Evolutionary conservation across 768 basidiomycete genomes (phyloP), one percentile per base, ranked within the genome.

Genomic region (Dioszegia crocea): DNA sequence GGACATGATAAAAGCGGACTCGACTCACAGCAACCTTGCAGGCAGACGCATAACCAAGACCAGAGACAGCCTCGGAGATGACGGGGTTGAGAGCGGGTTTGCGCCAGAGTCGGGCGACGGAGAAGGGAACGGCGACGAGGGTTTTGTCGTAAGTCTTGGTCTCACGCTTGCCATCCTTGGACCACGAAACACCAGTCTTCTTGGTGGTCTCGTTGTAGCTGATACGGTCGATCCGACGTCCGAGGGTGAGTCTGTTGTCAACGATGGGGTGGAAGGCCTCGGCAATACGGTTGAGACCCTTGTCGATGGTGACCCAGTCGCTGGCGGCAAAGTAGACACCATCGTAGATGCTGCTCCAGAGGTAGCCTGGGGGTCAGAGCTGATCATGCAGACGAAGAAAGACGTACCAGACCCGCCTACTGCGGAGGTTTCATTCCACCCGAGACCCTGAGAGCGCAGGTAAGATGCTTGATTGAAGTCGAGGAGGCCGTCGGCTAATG

Each of bases 251-350:
- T 40, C 60, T 48, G 19, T 55, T 46, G 31, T 65, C 64, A 19
- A 65, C 61, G 46, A 63, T 48, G 17, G 64, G 64, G 45, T 63
- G 64, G 64, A 65, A 65, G 21, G 64, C 64, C 43, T 65, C 64
- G 14, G 64, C 57, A 4, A 65, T 40, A 21, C 64, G 64, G 57
- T 39, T 65, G 14, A 65, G 57, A 56, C 64, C 64, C 41, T 57
- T 66, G 59, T 66, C 65, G 48, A 66, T 63, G 24, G 65, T 66
- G 39, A 60, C 46, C 65, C 65, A 66, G 10, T 49, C 41, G 14
- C 58, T 57, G 14, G 62, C 65, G 23, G 61, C 58, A 40, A 66
- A 66, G 55, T 66, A 66, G 53, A 66, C 65, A 26, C 46, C 49
- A 27, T 66, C 65, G 52, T 66, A 66, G 39, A 66, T 66, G 24